Conservation (phyloP, 192 early-diverging fungal genomes). For the Entomortierella lignicola region DNA sequence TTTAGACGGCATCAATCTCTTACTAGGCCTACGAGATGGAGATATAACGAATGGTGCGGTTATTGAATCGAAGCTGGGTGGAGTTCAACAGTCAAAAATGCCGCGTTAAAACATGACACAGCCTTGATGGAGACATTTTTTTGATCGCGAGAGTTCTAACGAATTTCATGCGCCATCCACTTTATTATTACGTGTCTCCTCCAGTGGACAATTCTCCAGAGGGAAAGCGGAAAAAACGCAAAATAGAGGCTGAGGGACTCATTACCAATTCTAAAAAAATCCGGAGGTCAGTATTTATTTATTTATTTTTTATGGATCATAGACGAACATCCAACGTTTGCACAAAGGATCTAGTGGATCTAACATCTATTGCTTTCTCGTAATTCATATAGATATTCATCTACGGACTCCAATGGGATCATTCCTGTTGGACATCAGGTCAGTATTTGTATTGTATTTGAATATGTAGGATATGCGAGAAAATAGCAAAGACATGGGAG, state of each 20-base stretch:
- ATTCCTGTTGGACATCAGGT: conserved; percentile 52
- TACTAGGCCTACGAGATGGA: conserved; percentile 31
- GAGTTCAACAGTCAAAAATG: not conserved
- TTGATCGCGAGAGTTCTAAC: not conserved
- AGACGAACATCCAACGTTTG: not conserved
- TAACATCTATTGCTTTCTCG: not conserved
- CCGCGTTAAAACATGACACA: too few species aligned
- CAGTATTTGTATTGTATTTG: not conserved
- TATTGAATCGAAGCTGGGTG: not conserved
- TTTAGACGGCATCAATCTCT: conserved; percentile 21
- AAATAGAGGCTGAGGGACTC: conserved; percentile 49
- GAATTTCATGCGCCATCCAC: not conserved
- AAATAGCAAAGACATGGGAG: not conserved
- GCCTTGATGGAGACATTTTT: not conserved
- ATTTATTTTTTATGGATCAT: not conserved
- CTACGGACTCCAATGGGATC: conserved; percentile 35
- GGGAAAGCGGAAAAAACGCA: conserved; percentile 47
- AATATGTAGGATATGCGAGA: not conserved
- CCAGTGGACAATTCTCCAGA: conserved; percentile 35
- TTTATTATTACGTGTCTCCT: not conserved
- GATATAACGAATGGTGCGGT: conserved; percentile 15
- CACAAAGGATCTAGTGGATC: not conserved
- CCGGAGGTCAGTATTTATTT: conserved; percentile 18
- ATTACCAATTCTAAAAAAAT: conserved; percentile 52
- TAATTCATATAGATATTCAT: conserved; percentile 24